Percentiles rank a stretch among this genome's conserved stretches.
These are phyloP conservation scores for Gastrolobium bilobum DNA, from an alignment of 306 rosid species.

Conservation along the genomic window DNA sequence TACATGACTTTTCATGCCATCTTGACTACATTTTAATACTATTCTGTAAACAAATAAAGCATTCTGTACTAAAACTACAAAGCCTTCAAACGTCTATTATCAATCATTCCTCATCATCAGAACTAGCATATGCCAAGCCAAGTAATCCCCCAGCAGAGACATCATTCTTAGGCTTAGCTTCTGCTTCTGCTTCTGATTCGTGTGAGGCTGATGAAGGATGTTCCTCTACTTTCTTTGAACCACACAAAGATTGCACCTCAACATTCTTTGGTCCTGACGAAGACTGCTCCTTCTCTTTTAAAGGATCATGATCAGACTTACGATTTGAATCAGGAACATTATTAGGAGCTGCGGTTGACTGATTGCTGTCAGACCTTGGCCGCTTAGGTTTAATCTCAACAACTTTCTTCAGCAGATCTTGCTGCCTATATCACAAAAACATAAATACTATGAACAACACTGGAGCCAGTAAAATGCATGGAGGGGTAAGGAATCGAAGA, in stretches of 20 bases:
- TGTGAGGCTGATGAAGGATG: slow-evolving; percentile 33
- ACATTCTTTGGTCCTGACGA: slow-evolving; percentile 39
- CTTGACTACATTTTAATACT: slow-evolving; percentile 38
- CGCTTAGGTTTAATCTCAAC: slow-evolving; percentile 95
- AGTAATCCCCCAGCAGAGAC: slow-evolving; percentile 72
- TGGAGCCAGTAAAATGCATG: not conserved
- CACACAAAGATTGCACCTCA: slow-evolving; percentile 48
- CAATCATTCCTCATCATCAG: slow-evolving; percentile 84
- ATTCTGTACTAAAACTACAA: slow-evolving; percentile 54
- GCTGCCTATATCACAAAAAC: slow-evolving; percentile 69
- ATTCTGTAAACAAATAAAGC: slow-evolving; percentile 31
- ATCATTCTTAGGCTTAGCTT: slow-evolving; percentile 52
- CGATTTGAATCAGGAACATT: slow-evolving; percentile 35
- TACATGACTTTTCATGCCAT: slow-evolving; percentile 19
- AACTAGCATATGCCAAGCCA: slow-evolving; percentile 85
- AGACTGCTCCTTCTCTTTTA: slow-evolving; percentile 49
- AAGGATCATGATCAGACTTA: slow-evolving; percentile 43
- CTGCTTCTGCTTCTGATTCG: slow-evolving; percentile 52
- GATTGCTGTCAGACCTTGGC: slow-evolving; percentile 58
- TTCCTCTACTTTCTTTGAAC: slow-evolving; percentile 37
- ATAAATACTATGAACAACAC: slow-evolving; percentile 7
- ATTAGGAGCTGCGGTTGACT: slow-evolving; percentile 41
- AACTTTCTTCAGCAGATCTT: slow-evolving; percentile 85
- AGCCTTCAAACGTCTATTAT: slow-evolving; percentile 19
- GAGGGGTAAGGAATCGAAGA: not conserved